Conservation (phyloP, 1,139 yeast genomes). For the Blastobotrys apis region DNA sequence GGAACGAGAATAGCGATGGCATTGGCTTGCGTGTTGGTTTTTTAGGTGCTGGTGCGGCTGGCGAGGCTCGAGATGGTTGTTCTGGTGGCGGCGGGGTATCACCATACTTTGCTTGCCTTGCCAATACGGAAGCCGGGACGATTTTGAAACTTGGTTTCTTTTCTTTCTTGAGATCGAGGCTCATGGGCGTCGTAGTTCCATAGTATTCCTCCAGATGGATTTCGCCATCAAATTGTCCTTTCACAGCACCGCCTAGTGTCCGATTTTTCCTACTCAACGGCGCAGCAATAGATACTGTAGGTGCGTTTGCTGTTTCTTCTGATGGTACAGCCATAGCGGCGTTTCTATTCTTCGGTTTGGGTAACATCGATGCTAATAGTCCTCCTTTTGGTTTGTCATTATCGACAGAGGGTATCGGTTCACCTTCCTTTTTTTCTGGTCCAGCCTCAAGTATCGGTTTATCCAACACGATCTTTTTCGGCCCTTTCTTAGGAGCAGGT, state of each 20-base stretch:
- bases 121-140: constrained; percentile 30
- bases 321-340: neutral
- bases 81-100: constrained; percentile 2
- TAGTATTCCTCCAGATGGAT: constrained; percentile 11
- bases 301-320: neutral
- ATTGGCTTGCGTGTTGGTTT: constrained; percentile 3
- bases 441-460: neutral
- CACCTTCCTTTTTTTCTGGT: neutral
- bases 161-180: neutral
- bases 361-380: constrained; percentile 2
- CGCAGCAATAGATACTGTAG: constrained; percentile 5
- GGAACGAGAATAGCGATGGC: constrained; percentile 18
- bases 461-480: constrained; percentile 13
- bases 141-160: constrained; percentile 12
- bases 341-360: constrained; percentile 9
- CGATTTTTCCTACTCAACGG: constrained; percentile 19
- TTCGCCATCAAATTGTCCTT: constrained; percentile 28
- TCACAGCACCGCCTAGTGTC: constrained; percentile 27
- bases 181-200: neutral
- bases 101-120: constrained; percentile 28
- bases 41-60: neutral
- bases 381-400: neutral
- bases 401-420: too few relatives aligned
- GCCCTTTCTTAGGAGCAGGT: constrained; percentile 14
- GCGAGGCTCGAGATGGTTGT: neutral